Conservation (phyloP, 139 green algal species). For the Monoraphidium neglectum region DNA sequence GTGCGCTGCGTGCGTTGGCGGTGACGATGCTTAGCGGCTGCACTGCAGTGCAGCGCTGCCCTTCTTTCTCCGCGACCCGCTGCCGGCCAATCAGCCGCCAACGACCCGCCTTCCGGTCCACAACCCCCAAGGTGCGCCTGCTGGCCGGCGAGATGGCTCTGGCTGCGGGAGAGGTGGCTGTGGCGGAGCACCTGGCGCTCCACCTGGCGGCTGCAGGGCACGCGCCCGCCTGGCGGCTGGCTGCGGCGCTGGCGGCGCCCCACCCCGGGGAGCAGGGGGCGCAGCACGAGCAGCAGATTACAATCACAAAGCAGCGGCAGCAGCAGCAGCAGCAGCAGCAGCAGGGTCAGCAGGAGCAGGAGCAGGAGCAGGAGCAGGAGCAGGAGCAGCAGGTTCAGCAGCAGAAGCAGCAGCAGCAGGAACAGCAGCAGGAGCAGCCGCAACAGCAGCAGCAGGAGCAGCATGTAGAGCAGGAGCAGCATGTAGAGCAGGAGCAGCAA, state of each 20-base stretch:
- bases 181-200: constrained; percentile 12
- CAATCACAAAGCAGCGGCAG: constrained; percentile 3
- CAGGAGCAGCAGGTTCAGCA: constrained; percentile 1
- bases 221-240: constrained; percentile 24
- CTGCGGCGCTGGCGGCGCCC: constrained; percentile 15
- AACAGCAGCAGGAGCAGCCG: not conserved
- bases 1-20: too few species aligned
- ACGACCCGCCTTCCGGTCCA: too few species aligned
- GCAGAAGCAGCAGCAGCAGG: not conserved
- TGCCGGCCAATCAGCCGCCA: too few species aligned
- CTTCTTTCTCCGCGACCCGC: too few species aligned
- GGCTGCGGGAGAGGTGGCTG: constrained; percentile 4
- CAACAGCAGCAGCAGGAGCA: not conserved
- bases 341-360: not conserved
- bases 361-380: not conserved
- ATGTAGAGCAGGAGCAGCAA: not conserved
- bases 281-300: too few species aligned
- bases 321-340: constrained; percentile 22
- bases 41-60: too few species aligned
- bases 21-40: too few species aligned
- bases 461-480: not conserved
- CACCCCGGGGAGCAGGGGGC: not conserved
- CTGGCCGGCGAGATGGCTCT: constrained; percentile 11
- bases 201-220: constrained; percentile 11
- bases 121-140: constrained; percentile 31